These are phyloP conservation scores for Glycine tomentella DNA, from an alignment of 306 rosid genomes.

Conservation along the genomic window DNA sequence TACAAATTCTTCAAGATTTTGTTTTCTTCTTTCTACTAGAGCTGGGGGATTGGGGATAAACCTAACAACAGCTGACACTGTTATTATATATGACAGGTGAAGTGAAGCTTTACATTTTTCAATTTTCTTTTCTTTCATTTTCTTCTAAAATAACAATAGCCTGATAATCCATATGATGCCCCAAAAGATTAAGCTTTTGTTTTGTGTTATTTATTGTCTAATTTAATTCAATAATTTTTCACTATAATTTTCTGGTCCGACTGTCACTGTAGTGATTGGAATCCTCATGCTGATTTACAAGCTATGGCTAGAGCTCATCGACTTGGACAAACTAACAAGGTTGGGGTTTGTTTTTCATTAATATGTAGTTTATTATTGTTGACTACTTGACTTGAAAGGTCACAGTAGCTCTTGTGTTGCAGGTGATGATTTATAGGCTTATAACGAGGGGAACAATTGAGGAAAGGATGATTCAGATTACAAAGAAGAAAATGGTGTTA, in stretches of 20 bases:
- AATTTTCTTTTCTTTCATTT: constrained; percentile 7
- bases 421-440: constrained; percentile 97
- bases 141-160: background rate
- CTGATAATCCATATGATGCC: background rate
- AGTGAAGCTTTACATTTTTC: constrained; percentile 45
- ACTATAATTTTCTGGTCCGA: constrained; percentile 19
- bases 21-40: constrained; percentile 97
- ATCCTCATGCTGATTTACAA: constrained; percentile 99
- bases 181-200: background rate
- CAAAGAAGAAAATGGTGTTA: constrained; percentile 98
- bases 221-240: constrained; percentile 30
- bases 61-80: constrained; percentile 99
- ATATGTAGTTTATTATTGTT: constrained; percentile 27
- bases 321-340: constrained; percentile 97
- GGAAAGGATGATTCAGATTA: constrained; percentile 98
- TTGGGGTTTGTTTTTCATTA: constrained; percentile 41
- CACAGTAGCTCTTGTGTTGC: constrained; percentile 47
- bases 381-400: constrained; percentile 9
- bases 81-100: constrained; percentile 95
- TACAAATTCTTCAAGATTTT: constrained; percentile 88
- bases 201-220: constrained; percentile 25
- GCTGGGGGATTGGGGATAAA: constrained; percentile 99
- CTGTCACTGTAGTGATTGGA: constrained; percentile 84
- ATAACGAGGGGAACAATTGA: constrained; percentile 92
- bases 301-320: constrained; percentile 99